Conservation (phyloP, 163 green algal genomes). For the Chloromonas sp. region DNA sequence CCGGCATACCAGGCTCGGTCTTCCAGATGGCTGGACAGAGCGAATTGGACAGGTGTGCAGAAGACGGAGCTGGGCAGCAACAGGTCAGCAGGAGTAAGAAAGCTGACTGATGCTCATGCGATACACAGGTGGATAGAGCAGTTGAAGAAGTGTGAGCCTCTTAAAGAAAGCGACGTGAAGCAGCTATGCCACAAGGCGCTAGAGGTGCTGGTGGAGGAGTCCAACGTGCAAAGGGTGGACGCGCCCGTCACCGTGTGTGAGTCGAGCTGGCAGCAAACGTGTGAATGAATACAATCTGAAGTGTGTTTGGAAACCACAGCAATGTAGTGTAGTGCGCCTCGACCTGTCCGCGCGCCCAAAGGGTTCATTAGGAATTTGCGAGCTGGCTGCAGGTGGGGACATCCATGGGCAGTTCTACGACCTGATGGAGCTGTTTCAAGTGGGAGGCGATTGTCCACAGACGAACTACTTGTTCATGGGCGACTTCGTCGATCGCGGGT, state of each 20-base stretch:
- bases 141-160: slow-evolving; percentile 85
- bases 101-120: background rate
- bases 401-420: slow-evolving; percentile 99
- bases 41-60: slow-evolving; percentile 18
- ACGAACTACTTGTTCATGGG: slow-evolving; percentile 99
- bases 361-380: background rate
- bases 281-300: background rate
- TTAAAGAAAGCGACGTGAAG: slow-evolving; percentile 87
- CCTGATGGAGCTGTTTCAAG: slow-evolving; percentile 95
- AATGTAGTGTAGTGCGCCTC: no score
- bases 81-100: no score
- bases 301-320: no score
- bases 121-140: slow-evolving; percentile 83
- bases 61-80: no score
- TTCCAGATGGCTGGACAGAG: slow-evolving; percentile 3
- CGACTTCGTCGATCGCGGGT: slow-evolving; percentile 96
- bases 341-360: background rate
- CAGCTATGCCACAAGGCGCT: slow-evolving; percentile 89
- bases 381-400: slow-evolving; percentile 71
- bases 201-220: slow-evolving; percentile 97
- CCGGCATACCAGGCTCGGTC: no score
- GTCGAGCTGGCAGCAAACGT: background rate
- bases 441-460: slow-evolving; percentile 92
- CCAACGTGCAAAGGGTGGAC: slow-evolving; percentile 95
- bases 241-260: slow-evolving; percentile 92